Base-by-base conservation (phyloP, 495 filamentous ascomycete genomes). In the Filosporella fistucella region DNA sequence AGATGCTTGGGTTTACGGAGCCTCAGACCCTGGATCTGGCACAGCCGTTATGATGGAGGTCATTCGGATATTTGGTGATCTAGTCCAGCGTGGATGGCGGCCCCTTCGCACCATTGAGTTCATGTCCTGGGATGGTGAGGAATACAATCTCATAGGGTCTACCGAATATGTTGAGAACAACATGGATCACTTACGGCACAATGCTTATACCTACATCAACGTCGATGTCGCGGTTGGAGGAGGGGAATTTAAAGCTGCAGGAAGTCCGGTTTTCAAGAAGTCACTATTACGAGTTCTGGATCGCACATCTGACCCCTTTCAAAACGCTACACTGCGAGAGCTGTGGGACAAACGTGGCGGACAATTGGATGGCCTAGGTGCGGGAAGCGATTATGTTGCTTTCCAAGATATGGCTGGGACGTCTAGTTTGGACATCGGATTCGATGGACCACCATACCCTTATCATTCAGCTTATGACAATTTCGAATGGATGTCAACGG, bases 131-230 rank as follows among this genome's bases (percentile, higher is more conserved):
- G 93, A 98, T 61, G 93, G 74, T 23, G 84, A 84, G 56, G 89
- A 91, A 63, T 96, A 95, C 66, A 97, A 97, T 63, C 63, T 91
- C 26, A 89, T 96, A 44, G 93, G 93, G 12, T 93, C 88, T 9
- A 97, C 94, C 17, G 94, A 98, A 61, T 89, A 88, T 55, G 91
- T 97, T 29, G 93, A 98, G 68, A 87, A 94, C 34, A 86, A 94
- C 49, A 70, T 95, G 0, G 83, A 89, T 0, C 78, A 76, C 69
- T 75, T 97, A 8, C 81, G 79, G 26, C 72, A 70, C 36, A 68
- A 90, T 16, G 88, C 83, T 0, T 76, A 88, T 40, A 91, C 88
- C 6, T 98, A 98, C 62, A 69, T 98, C 51, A 98, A 98, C 60
- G 82, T 98, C 36, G 94, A 91, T 57, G 75, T 81, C n/a, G 91